These are phyloP conservation scores for Trametes gibbosa DNA, from an alignment of 768 basidiomycete genomes.

Conservation along the genomic window DNA sequence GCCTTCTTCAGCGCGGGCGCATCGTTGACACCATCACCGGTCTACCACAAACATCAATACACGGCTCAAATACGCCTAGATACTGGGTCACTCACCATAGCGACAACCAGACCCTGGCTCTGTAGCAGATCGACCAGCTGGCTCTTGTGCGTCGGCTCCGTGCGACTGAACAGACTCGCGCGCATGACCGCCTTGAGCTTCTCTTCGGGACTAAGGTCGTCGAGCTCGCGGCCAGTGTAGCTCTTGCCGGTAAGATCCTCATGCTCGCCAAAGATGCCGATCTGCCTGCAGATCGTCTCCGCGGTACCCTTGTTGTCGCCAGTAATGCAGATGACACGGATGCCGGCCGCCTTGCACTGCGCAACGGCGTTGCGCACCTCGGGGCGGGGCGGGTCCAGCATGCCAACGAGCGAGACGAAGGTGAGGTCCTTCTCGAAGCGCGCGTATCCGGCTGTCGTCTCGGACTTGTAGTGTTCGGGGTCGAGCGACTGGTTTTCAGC, in stretches of 20 bases:
- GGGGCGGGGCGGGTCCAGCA: slow-evolving; percentile 97
- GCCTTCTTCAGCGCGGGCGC: slow-evolving; percentile 96
- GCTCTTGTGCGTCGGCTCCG: slow-evolving; percentile 93
- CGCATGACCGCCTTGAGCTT: slow-evolving; percentile 84
- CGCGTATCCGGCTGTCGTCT: slow-evolving; percentile 77
- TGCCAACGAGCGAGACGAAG: slow-evolving; percentile 94
- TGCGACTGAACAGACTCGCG: slow-evolving; percentile 88
- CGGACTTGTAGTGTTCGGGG: slow-evolving; percentile 75
- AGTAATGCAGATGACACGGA: slow-evolving; percentile 95
- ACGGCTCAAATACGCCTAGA: not conserved
- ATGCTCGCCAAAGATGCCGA: slow-evolving; percentile 85
- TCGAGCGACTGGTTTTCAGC: slow-evolving; percentile 75
- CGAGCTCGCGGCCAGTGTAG: slow-evolving; percentile 91
- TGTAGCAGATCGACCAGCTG: slow-evolving; percentile 94
- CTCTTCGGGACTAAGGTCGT: slow-evolving; percentile 74
- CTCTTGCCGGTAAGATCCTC: slow-evolving; percentile 95
- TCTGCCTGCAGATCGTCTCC: slow-evolving; percentile 94
- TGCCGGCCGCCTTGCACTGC: slow-evolving; percentile 89
- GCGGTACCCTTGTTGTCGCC: slow-evolving; percentile 98
- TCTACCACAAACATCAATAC: slow-evolving; percentile 44
- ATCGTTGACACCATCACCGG: slow-evolving; percentile 97
- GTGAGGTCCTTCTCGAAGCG: slow-evolving; percentile 90
- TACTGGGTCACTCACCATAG: slow-evolving; percentile 63
- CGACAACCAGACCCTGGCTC: slow-evolving; percentile 87
- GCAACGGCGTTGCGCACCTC: slow-evolving; percentile 86